Base-by-base conservation (phyloP, 257 asterid species). In the Knoxia roxburghii region DNA sequence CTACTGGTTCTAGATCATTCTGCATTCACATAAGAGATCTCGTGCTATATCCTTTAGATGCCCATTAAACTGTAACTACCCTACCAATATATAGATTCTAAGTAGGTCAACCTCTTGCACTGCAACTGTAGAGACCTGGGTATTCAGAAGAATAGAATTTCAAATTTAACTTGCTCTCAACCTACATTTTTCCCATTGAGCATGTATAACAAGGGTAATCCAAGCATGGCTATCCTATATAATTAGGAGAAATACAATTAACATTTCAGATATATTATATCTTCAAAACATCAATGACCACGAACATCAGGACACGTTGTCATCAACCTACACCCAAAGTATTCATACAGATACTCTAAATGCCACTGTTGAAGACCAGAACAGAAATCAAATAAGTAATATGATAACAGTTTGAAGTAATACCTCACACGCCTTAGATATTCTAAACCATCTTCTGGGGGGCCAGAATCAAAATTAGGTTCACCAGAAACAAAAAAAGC, bases 361-460 rank as follows among this genome's bases (percentile, higher is more conserved):
- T 26, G 27, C 17, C 54, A 45, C 17, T 17, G 24, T 4, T 2
- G 7, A 56, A 27, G 24, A 51, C 0, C 14, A 39, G 15, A 27
- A 4, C 6, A 55, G 7, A 40, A 39, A 11, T 2, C 24, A 18
- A 46, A 13, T 55, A 13, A 33, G 14, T 40, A 61, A 29, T 2
- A 63, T 15, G 27, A 65, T 15, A 65, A 65, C 39, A 74, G 59
- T 37, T 55, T 33, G 76, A 75, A 72, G 67, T 33, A 41, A 63
- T 86, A 86, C 98, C 97, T 90, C 49, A 94, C 99, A 68, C 97
- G 99, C 83, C 97, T 83, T 69, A 94, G 96, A 82, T 81, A 94
- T 75, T 94, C 99, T 39, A 94, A 83, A 55, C 97, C 99, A 79
- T 94, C 99, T 68, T 76, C 83, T 64, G 96, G 95, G 82, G 96